Conservation (phyloP, 1,139 yeast genomes). For the Hanseniaspora gamundiae region DNA sequence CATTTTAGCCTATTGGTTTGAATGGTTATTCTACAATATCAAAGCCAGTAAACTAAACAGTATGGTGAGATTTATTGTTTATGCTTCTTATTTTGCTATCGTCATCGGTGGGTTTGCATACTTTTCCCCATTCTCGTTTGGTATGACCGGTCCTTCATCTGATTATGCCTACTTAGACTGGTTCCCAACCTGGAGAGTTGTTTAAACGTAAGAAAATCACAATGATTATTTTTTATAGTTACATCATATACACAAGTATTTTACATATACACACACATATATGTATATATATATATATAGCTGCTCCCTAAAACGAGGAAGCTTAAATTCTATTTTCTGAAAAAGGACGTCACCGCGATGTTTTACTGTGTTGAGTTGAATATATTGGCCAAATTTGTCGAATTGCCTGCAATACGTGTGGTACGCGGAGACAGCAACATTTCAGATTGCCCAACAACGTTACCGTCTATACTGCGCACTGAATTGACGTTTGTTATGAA, state of each 20-base stretch:
- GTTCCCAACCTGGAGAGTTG: conserved; percentile 63
- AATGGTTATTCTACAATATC: conserved; percentile 38
- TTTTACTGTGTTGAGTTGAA: conserved; percentile 4
- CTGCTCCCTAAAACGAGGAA: too few species aligned
- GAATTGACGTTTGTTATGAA: conserved; percentile 14
- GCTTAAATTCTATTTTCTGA: too few species aligned
- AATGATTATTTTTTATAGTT: too few species aligned
- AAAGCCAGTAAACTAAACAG: conserved; percentile 18
- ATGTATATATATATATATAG: not conserved
- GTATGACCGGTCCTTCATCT: conserved; percentile 73
- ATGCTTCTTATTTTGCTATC: conserved; percentile 36
- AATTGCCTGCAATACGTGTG: conserved; percentile 10
- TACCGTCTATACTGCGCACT: conserved; percentile 23
- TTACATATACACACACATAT: not conserved
- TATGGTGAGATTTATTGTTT: conserved; percentile 20
- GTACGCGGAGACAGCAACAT: conserved; percentile 21
- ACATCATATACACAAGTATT: not conserved
- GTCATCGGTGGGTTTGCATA: conserved; percentile 59
- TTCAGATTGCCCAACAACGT: conserved; percentile 17
- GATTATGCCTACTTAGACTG: conserved; percentile 64
- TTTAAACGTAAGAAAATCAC: too few species aligned
- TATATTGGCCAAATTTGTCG: not conserved
- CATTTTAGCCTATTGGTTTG: conserved; percentile 65
- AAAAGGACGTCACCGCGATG: too few species aligned
- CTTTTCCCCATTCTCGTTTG: conserved; percentile 73